Percentiles rank a stretch among this genome's conserved stretches.
Conservation (phyloP, 1,139 yeast genomes). For the Ogataea hybrid region DNA sequence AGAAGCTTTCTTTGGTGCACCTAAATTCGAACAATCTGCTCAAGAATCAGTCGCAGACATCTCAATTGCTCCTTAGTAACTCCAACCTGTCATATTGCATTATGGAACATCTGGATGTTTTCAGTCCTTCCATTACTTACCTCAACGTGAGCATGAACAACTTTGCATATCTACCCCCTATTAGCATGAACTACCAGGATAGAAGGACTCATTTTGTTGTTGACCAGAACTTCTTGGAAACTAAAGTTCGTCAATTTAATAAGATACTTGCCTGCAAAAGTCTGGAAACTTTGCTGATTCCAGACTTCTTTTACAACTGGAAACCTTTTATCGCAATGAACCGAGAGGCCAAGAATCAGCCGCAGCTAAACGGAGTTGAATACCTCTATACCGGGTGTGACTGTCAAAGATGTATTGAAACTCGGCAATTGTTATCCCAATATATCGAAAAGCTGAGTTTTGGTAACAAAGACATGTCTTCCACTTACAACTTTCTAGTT, state of each 20-base stretch:
- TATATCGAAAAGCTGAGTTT: slow-evolving; percentile 13
- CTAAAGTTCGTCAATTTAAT: slow-evolving; percentile 18
- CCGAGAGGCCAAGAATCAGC: slow-evolving; percentile 1
- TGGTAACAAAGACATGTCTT: slow-evolving; percentile 7
- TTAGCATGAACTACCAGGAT: slow-evolving; percentile 14
- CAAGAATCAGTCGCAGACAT: slow-evolving; percentile 19
- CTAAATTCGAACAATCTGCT: slow-evolving; percentile 21
- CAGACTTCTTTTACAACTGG: slow-evolving; percentile 33
- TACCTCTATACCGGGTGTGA: slow-evolving; percentile 17
- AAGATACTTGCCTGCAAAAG: slow-evolving; percentile 14
- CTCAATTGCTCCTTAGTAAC: slow-evolving; percentile 19
- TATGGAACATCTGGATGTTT: slow-evolving; percentile 15
- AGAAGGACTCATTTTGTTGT: slow-evolving; percentile 21
- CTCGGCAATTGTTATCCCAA: slow-evolving; percentile 11
- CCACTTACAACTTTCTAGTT: slow-evolving; percentile 22
- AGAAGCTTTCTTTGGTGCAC: slow-evolving; percentile 23
- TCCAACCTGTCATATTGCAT: slow-evolving; percentile 21
- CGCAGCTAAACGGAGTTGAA: slow-evolving; percentile 6
- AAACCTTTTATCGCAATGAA: slow-evolving; percentile 24
- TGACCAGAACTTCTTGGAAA: slow-evolving; percentile 16
- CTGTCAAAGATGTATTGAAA: slow-evolving; percentile 16
- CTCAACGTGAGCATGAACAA: slow-evolving; percentile 25
- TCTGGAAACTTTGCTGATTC: slow-evolving; percentile 24
- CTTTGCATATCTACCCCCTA: slow-evolving; percentile 20
- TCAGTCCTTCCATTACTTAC: slow-evolving; percentile 15